A percentile compares a stretch with the other conserved stretches of the same genome.
These are phyloP conservation scores for Hyaloscypha hepaticicola DNA, from an alignment of 495 filamentous ascomycete genomes.

Conservation along the genomic window DNA sequence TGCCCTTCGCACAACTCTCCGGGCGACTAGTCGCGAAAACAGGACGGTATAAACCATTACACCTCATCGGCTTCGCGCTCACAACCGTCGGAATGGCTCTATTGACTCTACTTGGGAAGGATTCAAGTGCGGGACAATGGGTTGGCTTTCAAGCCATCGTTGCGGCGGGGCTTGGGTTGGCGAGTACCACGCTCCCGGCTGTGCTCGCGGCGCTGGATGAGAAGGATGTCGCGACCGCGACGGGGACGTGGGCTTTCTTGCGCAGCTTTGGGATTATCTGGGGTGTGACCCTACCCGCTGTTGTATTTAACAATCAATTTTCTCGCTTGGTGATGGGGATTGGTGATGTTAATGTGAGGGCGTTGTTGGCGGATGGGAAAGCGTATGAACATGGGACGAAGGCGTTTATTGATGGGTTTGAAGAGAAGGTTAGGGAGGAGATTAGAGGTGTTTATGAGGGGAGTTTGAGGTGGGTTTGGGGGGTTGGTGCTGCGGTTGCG, in stretches of 20 bases:
- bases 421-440: slow-evolving; percentile 6
- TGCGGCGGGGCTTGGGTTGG: slow-evolving; percentile 60
- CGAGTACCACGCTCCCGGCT: slow-evolving; percentile 11
- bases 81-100: slow-evolving; percentile 44
- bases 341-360: slow-evolving; percentile 18
- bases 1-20: slow-evolving; percentile 36
- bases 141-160: slow-evolving; percentile 65
- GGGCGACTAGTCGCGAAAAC: slow-evolving; percentile 39
- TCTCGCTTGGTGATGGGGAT: slow-evolving; percentile 27
- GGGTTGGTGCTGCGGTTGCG: slow-evolving; percentile 29
- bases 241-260: slow-evolving; percentile 46
- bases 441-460: slow-evolving; percentile 31
- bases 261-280: slow-evolving; percentile 50
- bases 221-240: slow-evolving; percentile 40
- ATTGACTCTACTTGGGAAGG: slow-evolving; percentile 36
- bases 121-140: slow-evolving; percentile 32
- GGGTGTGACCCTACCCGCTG: slow-evolving; percentile 50
- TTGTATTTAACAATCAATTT: slow-evolving; percentile 49
- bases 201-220: slow-evolving; percentile 8
- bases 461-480: slow-evolving; percentile 30
- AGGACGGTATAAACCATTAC: slow-evolving; percentile 48
- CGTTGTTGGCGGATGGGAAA: not conserved
- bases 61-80: slow-evolving; percentile 39
- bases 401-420: slow-evolving; percentile 9
- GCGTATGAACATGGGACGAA: slow-evolving; percentile 20